A percentile compares a stretch with the other conserved stretches of the same genome.
phyloP scores from a whole-genome alignment of 1,139 yeast species.

The Geotrichum carabidarum region DNA sequence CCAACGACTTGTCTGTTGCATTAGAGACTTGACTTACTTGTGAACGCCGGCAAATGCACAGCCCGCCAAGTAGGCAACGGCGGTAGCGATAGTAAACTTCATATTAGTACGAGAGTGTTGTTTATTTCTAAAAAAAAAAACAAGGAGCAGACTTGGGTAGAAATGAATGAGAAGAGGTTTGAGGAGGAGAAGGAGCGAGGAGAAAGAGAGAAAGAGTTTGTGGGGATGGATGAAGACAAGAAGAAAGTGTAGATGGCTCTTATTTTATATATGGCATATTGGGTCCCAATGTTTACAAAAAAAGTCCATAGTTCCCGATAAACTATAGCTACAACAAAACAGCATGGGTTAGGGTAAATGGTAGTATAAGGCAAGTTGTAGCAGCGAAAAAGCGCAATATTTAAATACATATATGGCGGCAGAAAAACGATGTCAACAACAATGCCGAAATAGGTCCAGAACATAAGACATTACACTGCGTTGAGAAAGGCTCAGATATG shows the following conservation, averaged over 20 bases:
- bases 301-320: too few species aligned
- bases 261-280: too few species aligned
- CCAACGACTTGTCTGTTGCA: neutral
- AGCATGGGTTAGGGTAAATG: too few species aligned
- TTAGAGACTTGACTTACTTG: conserved; percentile 28
- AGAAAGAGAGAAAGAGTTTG: neutral
- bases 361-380: too few species aligned
- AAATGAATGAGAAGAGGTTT: neutral
- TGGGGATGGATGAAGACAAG: neutral
- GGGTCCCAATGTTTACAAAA: too few species aligned
- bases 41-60: conserved; percentile 48
- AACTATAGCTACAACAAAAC: too few species aligned
- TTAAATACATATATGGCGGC: too few species aligned
- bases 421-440: too few species aligned
- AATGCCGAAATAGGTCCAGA: too few species aligned
- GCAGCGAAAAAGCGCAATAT: too few species aligned
- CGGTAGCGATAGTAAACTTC: conserved; percentile 35
- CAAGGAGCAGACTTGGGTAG: neutral
- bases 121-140: neutral
- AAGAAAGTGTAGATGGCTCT: neutral
- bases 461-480: too few species aligned
- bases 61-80: conserved; percentile 48
- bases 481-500: too few species aligned
- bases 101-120: conserved; percentile 13
- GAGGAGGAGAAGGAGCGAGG: neutral